A percentile compares a stretch with the other conserved stretches of the same genome.
Evolutionary conservation across 2,329 filamentous ascomycete genomes (phyloP).

Genomic region (Penicillium sp.): DNA sequence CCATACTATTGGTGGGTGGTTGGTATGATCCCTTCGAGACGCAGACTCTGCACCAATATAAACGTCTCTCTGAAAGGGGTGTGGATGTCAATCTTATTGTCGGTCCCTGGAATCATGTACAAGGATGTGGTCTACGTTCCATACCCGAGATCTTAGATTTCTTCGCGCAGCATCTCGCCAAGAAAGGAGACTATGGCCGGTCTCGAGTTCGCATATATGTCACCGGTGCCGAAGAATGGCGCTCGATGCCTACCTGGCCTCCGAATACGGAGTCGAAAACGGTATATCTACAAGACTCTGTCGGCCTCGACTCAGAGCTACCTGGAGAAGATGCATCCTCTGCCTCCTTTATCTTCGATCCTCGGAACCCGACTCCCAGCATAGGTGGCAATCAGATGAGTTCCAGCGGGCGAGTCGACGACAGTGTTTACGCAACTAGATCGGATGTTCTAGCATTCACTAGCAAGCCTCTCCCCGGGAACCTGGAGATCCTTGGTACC

Average conservation of each 20-base stretch:
- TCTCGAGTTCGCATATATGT: constrained; percentile 8
- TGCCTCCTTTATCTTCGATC: constrained; percentile 13
- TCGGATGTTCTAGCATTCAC: constrained; percentile 15
- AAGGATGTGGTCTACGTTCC: constrained; percentile 11
- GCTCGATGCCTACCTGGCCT: constrained; percentile 14
- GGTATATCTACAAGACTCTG: constrained; percentile 10
- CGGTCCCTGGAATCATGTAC: constrained; percentile 19
- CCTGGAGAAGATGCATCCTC: constrained; percentile 6
- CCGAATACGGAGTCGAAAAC: not conserved
- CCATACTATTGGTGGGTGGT: constrained; percentile 14
- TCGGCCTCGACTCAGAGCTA: not conserved
- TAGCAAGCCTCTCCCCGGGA: constrained; percentile 10
- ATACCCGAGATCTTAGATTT: constrained; percentile 17
- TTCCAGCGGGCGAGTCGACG: constrained; percentile 15
- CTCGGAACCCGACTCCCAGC: constrained; percentile 12
- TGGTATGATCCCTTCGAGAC: constrained; percentile 18
- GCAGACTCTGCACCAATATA: constrained; percentile 15
- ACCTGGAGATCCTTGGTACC: constrained; percentile 9
- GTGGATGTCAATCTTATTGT: constrained; percentile 14
- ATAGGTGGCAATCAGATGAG: constrained; percentile 18
- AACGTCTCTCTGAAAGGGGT: constrained; percentile 3
- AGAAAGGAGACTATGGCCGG: constrained; percentile 11
- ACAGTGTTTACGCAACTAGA: constrained; percentile 12
- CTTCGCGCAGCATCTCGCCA: constrained; percentile 12
- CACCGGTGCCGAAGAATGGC: constrained; percentile 15